Evolutionary conservation across 129 eudicot species (phyloP).

Genomic region (Erigeron canadensis): DNA sequence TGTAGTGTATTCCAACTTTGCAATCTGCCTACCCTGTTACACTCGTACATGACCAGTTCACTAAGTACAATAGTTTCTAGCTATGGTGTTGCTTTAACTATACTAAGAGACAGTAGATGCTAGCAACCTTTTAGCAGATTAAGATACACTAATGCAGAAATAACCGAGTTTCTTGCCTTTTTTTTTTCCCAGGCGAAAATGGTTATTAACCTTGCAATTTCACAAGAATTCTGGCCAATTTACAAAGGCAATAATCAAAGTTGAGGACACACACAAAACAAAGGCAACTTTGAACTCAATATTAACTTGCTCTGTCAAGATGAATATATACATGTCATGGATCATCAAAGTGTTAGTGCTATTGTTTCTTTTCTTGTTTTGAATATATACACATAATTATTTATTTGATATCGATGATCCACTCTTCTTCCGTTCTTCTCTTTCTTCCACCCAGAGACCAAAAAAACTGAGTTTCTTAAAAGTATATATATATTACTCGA

Average conservation of each 20-base stretch:
- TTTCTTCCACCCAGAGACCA: conserved; percentile 2
- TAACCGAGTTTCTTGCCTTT: not conserved
- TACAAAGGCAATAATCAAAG: not conserved
- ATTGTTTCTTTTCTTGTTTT: conserved; percentile 1
- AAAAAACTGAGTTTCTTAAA: conserved; percentile 20
- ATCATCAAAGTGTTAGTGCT: conserved; percentile 27
- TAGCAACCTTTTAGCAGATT: not conserved
- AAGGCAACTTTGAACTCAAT: conserved; percentile 24
- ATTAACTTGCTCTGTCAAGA: conserved; percentile 22
- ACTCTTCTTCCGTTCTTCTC: conserved; percentile 2
- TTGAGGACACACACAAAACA: not conserved
- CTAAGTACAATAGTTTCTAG: not conserved
- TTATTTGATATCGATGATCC: not conserved
- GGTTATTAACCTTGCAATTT: not conserved
- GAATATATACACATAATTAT: not conserved
- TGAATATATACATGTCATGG: conserved; percentile 35
- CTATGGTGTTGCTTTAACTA: not conserved
- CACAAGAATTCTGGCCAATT: conserved; percentile 15
- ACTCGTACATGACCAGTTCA: not conserved
- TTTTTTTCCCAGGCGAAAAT: not conserved
- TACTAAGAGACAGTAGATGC: not conserved
- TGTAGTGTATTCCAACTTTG: conserved; percentile 1
- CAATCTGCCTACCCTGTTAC: not conserved
- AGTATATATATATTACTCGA: not conserved
- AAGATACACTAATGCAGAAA: not conserved